A percentile compares a stretch with the other conserved stretches of the same genome.
phyloP scores from a whole-genome alignment of 371 early-diverging fungal genomes.

The Mucor plumbeus region DNA sequence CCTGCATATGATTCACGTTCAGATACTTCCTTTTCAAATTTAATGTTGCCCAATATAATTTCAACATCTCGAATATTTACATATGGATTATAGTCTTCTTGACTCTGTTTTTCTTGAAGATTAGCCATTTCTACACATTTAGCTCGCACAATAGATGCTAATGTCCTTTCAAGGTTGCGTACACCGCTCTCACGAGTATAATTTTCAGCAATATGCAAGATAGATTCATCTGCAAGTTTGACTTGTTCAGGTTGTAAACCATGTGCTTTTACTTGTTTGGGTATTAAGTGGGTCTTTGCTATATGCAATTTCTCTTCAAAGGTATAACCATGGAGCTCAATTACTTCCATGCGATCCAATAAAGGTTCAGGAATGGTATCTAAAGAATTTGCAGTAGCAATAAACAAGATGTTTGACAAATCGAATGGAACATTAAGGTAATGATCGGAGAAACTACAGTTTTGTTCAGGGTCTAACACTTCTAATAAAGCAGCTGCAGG shows the following conservation, averaged over 20 bases:
- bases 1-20: constrained; percentile 74
- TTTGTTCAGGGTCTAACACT: constrained; percentile 91
- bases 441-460: constrained; percentile 79
- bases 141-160: constrained; percentile 74
- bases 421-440: constrained; percentile 87
- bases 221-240: constrained; percentile 50
- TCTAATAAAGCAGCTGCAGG: constrained; percentile 87
- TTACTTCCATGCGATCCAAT: constrained; percentile 88
- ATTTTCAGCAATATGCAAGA: constrained; percentile 68
- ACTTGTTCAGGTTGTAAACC: constrained; percentile 63
- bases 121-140: constrained; percentile 75
- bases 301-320: constrained; percentile 78
- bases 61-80: constrained; percentile 48
- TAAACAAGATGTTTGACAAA: constrained; percentile 81
- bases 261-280: constrained; percentile 75
- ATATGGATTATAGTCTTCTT: constrained; percentile 16
- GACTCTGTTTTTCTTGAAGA: constrained; percentile 32
- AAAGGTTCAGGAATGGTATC: constrained; percentile 83
- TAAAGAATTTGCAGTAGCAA: constrained; percentile 85
- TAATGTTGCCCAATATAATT: constrained; percentile 65
- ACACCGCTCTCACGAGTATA: constrained; percentile 91
- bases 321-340: constrained; percentile 84
- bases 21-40: constrained; percentile 65
- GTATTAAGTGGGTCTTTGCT: constrained; percentile 56
- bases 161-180: constrained; percentile 73